Conservation (phyloP, 257 asterid species). For the Ligustrum vulgare region DNA sequence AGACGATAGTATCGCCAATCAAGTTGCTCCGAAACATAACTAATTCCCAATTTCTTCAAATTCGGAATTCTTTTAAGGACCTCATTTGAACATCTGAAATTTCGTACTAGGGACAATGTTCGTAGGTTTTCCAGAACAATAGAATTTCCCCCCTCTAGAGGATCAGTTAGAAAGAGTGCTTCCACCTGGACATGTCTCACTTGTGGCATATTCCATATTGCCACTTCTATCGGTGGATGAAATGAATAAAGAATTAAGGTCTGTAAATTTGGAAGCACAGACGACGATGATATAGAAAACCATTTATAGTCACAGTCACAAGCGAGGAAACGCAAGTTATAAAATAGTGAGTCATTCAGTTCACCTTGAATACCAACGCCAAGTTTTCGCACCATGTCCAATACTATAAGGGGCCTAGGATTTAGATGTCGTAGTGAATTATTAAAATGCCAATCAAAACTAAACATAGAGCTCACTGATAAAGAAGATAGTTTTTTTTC, state of each 20-base stretch:
- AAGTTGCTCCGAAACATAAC: background rate
- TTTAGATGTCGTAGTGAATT: background rate
- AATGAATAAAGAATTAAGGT: background rate
- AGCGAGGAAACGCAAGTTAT: background rate
- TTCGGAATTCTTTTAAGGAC: background rate
- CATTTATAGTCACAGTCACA: background rate
- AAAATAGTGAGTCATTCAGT: background rate
- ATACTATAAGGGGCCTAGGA: background rate
- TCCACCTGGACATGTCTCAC: background rate
- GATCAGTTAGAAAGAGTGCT: background rate
- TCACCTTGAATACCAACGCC: background rate
- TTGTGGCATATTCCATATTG: background rate
- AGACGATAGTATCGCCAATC: background rate
- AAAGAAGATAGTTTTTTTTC: background rate
- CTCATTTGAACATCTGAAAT: background rate
- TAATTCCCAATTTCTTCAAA: background rate
- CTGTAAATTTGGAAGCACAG: background rate
- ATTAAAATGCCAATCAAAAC: background rate
- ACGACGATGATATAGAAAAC: background rate
- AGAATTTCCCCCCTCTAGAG: background rate
- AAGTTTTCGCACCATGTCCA: background rate
- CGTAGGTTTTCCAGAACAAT: background rate
- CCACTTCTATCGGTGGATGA: no score
- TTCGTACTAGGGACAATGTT: background rate
- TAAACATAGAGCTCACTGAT: background rate